Evolutionary conservation across 257 asterid species (phyloP).

Genomic region (Plantago ovata): DNA sequence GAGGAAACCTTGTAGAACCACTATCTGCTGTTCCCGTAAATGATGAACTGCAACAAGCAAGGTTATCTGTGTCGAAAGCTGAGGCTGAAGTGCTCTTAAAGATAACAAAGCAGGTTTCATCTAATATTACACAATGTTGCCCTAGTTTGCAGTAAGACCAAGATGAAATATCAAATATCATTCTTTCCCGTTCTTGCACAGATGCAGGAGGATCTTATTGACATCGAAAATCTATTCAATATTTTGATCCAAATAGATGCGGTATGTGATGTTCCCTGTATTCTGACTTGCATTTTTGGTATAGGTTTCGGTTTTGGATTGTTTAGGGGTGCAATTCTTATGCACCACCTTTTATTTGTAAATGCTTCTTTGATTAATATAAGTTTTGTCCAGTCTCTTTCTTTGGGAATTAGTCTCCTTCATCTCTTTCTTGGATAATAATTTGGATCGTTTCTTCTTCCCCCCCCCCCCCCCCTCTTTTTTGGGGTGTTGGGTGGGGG

Average conservation of each 20-base stretch:
- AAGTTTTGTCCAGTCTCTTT: slow-evolving; percentile 6
- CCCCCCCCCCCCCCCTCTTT: too few species aligned
- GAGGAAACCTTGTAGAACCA: slow-evolving; percentile 80
- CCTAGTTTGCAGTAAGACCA: slow-evolving; percentile 14
- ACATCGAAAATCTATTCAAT: slow-evolving; percentile 48
- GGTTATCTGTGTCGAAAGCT: slow-evolving; percentile 75
- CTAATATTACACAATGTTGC: slow-evolving; percentile 1
- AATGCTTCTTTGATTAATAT: too few species aligned
- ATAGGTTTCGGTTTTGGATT: too few species aligned
- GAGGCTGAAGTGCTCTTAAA: slow-evolving; percentile 80
- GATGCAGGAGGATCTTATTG: slow-evolving; percentile 70
- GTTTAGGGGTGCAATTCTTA: too few species aligned
- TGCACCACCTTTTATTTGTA: too few species aligned
- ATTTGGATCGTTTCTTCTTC: too few species aligned
- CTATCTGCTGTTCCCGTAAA: slow-evolving; percentile 83
- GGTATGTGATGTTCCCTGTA: slow-evolving; percentile 37
- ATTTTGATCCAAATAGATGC: slow-evolving; percentile 67
- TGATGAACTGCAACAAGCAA: slow-evolving; percentile 88
- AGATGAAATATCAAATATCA: slow-evolving; percentile 7
- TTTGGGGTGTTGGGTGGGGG: too few species aligned
- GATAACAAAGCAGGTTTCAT: slow-evolving; percentile 74
- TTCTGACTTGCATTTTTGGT: slow-evolving; percentile 11
- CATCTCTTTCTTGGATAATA: too few species aligned
- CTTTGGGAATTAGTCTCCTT: slow-evolving; percentile 15
- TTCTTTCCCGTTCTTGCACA: slow-evolving; percentile 32